Evolutionary conservation across 1,139 yeast genomes (phyloP), one percentile per base, ranked within the genome.

Genomic region (Saccharomyces hybrid): DNA sequence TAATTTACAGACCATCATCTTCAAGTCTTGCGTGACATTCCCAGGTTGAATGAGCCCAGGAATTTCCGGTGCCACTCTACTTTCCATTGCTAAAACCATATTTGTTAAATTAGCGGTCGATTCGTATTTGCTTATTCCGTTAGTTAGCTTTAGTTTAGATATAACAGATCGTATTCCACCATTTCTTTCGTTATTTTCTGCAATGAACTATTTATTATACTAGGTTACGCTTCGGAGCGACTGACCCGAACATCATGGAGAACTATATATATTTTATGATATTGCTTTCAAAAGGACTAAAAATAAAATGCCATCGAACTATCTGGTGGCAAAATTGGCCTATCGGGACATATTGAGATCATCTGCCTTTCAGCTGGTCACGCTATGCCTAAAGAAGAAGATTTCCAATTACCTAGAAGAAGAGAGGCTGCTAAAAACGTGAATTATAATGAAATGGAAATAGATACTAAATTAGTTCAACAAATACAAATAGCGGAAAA

Each of bases 21-120:
- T 81, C 54, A 91, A 76, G 57, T 82, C 90, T 46, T 78, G 79
- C 0, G 88, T 81, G 28, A 87, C 87, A 50, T 81, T 82, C 0
- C 83, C 84, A 4, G 91, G 86, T 60, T 89, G 86, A 57, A 78
- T 75, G 11, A 80, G 80, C 23, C 98, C 98, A 2, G 97, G 97
- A 49, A 91, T 86, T 52, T 78, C 82, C 13, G 97, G 97, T 61
- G 88, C 82, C 48, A 81, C 81, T 67, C 91, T 76, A 48, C 81
- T 83, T 46, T 70, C 73, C 60, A 70, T 60, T 26, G 19, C 49
- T 53, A 50, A 27, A 19, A 51, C 48, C 50, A 47, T 48, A n/a
- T 26, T 19, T 28, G 25, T n/a, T 26, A 38, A 41, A 29, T 16
- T 28, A 27, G 13, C 4, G 28, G 14, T 16, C 13, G n/a, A 13